Evolutionary conservation across 148 eudicot species (phyloP).

Genomic region (Beta vulgaris): DNA sequence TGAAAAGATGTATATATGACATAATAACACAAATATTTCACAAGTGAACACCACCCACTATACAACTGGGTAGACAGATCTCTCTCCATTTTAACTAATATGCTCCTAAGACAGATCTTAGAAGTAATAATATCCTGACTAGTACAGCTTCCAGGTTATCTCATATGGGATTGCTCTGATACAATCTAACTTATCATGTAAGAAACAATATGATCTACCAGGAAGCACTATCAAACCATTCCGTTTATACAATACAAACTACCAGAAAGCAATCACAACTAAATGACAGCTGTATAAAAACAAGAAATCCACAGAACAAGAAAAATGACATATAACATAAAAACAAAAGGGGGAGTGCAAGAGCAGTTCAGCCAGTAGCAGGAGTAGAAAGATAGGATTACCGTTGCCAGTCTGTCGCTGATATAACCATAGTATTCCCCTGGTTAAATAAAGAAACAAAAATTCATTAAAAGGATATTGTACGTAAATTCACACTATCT

Average conservation of each 20-base stretch:
- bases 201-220: background rate
- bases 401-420: slow-evolving; percentile 79
- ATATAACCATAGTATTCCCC: slow-evolving; percentile 66
- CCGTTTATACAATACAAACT: background rate
- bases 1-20: background rate
- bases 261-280: background rate
- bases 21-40: background rate
- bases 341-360: slow-evolving; percentile 3
- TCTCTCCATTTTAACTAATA: background rate
- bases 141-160: background rate
- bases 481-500: background rate
- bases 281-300: background rate
- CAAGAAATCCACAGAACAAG: background rate
- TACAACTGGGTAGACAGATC: background rate
- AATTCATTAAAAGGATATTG: slow-evolving; percentile 15
- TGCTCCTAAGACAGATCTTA: background rate
- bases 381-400: slow-evolving; percentile 25
- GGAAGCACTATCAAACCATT: background rate
- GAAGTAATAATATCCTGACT: background rate
- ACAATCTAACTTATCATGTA: background rate
- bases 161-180: background rate
- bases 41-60: background rate
- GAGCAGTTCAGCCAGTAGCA: background rate
- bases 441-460: slow-evolving; percentile 24
- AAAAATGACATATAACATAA: background rate